These are phyloP conservation scores for Dioscorea dumetorum DNA, from an alignment of 106 monocot species.

Conservation along the genomic window DNA sequence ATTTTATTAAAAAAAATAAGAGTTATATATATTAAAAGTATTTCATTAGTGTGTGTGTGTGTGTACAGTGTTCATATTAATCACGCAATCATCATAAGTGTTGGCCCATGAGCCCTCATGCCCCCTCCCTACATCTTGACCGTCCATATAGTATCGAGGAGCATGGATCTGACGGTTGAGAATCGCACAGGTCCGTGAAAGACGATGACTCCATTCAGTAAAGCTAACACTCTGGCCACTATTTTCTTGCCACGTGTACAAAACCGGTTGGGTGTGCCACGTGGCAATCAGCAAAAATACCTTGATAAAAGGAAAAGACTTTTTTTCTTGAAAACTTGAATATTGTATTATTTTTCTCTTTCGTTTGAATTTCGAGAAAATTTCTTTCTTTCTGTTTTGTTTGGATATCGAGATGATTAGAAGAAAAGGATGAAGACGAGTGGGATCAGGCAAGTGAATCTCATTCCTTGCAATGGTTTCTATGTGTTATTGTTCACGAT, in stretches of 20 bases:
- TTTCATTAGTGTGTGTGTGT: too few relatives aligned
- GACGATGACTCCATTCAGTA: neutral
- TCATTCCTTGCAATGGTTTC: neutral
- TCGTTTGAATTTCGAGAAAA: neutral
- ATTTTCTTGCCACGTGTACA: neutral
- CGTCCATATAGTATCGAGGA: neutral
- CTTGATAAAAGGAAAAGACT: neutral
- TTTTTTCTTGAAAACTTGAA: neutral
- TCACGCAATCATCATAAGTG: neutral
- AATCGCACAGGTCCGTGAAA: neutral
- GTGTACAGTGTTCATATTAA: neutral
- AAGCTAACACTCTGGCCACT: neutral
- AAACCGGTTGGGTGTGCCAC: too few relatives aligned
- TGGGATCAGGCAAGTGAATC: neutral
- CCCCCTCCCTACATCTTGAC: neutral
- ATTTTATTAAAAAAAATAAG: too few relatives aligned
- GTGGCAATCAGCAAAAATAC: too few relatives aligned
- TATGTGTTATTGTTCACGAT: neutral
- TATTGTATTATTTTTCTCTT: neutral
- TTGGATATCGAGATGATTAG: neutral
- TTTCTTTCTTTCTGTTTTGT: neutral
- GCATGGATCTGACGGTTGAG: neutral
- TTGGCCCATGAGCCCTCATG: neutral
- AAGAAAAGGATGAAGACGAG: neutral
- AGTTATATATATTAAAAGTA: too few relatives aligned